These are phyloP conservation scores for Fagopyrum esculentum DNA, from an alignment of 148 eudicot genomes.

Conservation along the genomic window DNA sequence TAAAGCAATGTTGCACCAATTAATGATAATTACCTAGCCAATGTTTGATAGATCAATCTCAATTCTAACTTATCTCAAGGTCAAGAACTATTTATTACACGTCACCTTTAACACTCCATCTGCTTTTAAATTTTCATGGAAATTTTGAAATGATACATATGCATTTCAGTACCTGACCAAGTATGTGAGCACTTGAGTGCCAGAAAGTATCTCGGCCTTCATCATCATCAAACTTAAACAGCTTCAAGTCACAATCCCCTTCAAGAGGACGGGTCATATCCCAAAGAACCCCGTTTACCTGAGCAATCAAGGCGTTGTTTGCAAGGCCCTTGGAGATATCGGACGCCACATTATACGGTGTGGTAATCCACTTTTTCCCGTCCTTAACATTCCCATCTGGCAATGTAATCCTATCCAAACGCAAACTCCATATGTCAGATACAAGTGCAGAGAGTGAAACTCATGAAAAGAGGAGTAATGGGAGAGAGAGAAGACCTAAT, in stretches of 20 bases:
- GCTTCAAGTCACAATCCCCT: constrained; percentile 61
- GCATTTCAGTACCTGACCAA: constrained; percentile 56
- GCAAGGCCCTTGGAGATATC: constrained; percentile 85
- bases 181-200: constrained; percentile 98
- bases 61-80: neutral
- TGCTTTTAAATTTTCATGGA: neutral
- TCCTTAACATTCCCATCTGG: constrained; percentile 88
- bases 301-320: constrained; percentile 64
- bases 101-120: neutral
- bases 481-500: constrained; percentile 34
- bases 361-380: constrained; percentile 63
- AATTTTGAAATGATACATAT: neutral
- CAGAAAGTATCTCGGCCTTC: constrained; percentile 97
- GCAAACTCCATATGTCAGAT: constrained; percentile 2
- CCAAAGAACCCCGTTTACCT: constrained; percentile 77
- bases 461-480: neutral
- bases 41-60: neutral
- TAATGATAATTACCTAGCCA: neutral
- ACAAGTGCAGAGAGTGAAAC: neutral
- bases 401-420: constrained; percentile 51
- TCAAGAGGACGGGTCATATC: constrained; percentile 89
- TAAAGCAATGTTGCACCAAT: constrained; percentile 9
- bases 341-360: constrained; percentile 68
- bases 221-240: constrained; percentile 70
- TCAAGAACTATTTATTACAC: neutral